phyloP scores from a whole-genome alignment of 805 yeast genomes.

The Ogataea chonburiensis region DNA sequence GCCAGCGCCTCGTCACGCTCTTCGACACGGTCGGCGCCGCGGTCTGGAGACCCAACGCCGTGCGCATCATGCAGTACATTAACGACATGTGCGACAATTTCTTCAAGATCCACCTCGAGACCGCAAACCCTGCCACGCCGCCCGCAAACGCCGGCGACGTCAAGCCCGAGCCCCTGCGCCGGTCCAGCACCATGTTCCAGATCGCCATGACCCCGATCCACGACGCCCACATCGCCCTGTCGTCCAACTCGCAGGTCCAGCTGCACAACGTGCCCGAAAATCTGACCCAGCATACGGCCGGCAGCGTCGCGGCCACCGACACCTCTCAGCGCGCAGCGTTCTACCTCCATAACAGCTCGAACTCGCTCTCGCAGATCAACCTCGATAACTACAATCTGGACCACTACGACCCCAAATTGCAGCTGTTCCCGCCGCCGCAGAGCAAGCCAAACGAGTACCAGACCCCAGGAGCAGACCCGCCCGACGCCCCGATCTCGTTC shows the following conservation, averaged over 20 bases:
- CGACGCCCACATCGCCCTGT: slow-evolving; percentile 11
- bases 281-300: slow-evolving; percentile 2
- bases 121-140: slow-evolving; percentile 2
- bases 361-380: slow-evolving; percentile 23
- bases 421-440: slow-evolving; percentile 23
- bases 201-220: slow-evolving; percentile 15
- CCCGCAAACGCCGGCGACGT: neutral
- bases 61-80: slow-evolving; percentile 33
- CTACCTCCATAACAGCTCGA: slow-evolving; percentile 10
- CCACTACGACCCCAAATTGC: slow-evolving; percentile 24
- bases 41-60: slow-evolving; percentile 32
- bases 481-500: slow-evolving; percentile 13
- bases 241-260: slow-evolving; percentile 16
- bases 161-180: neutral
- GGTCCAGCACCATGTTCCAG: slow-evolving; percentile 7
- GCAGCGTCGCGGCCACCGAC: neutral
- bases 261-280: slow-evolving; percentile 25
- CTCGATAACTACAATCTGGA: slow-evolving; percentile 25
- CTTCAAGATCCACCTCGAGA: slow-evolving; percentile 23
- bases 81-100: slow-evolving; percentile 34
- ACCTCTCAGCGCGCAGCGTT: slow-evolving; percentile 6
- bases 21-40: slow-evolving; percentile 29
- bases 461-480: slow-evolving; percentile 6
- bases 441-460: slow-evolving; percentile 7
- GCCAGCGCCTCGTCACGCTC: slow-evolving; percentile 31